Conservation (phyloP, 257 asterid species). For the Solanum bulbocastanum region DNA sequence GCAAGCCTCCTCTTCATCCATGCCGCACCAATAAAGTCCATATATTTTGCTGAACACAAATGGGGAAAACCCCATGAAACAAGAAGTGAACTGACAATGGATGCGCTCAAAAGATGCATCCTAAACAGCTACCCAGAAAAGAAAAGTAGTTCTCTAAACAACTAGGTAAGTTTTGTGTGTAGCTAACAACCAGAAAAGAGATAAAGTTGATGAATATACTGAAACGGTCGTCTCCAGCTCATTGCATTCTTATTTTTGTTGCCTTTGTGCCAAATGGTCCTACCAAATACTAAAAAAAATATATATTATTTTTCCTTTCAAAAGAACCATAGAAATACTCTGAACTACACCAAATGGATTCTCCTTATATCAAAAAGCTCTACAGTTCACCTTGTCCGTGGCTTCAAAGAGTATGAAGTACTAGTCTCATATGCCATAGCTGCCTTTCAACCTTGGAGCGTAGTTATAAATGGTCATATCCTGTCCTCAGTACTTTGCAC, state of each 20-base stretch:
- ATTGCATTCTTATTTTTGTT: neutral
- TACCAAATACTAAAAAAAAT: neutral
- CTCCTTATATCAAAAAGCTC: neutral
- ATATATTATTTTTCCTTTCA: neutral
- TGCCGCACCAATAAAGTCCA: neutral
- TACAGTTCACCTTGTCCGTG: neutral
- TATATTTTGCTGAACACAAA: neutral
- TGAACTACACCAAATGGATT: neutral
- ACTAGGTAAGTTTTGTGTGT: neutral
- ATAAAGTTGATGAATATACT: constrained; percentile 51
- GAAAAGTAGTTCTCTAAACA: neutral
- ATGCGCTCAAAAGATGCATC: neutral
- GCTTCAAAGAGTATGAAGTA: neutral
- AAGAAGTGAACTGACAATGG: neutral
- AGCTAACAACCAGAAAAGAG: constrained; percentile 1
- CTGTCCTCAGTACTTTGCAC: neutral
- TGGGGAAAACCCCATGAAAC: neutral
- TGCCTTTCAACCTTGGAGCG: neutral
- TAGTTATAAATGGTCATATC: neutral
- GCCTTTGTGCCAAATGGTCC: neutral
- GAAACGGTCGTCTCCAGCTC: constrained; percentile 52
- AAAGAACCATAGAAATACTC: neutral
- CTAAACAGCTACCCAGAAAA: neutral
- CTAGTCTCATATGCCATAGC: neutral
- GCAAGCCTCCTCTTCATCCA: neutral